Evolutionary conservation across 768 basidiomycete species (phyloP).

Genomic region (Suillus bovinus): DNA sequence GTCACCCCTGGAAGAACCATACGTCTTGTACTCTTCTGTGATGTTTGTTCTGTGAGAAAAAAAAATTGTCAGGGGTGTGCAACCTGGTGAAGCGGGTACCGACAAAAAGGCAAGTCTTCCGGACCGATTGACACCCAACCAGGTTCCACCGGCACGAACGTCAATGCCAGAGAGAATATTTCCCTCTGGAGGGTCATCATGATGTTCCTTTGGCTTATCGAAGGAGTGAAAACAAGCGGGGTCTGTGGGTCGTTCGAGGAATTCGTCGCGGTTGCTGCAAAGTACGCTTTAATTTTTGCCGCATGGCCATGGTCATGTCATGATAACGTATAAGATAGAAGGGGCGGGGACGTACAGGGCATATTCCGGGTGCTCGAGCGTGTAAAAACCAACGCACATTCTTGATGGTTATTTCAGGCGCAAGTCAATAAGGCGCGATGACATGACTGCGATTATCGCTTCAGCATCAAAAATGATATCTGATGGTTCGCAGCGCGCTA

Average conservation of each 20-base stretch:
- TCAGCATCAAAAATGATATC: background rate
- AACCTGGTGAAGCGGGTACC: conserved; percentile 30
- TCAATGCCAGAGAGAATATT: conserved; percentile 76
- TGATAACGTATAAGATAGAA: conserved; percentile 6
- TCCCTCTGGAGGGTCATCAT: conserved; percentile 23
- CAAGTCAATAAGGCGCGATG: background rate
- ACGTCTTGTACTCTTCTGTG: conserved; percentile 54
- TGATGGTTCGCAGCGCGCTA: background rate
- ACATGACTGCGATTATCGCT: background rate
- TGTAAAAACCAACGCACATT: conserved; percentile 84
- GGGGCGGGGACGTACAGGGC: conserved; percentile 57
- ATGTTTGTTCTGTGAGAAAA: conserved; percentile 72
- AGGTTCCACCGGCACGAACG: conserved; percentile 72
- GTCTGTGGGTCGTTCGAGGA: conserved; percentile 62
- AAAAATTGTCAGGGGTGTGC: conserved; percentile 9
- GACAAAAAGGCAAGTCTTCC: conserved; percentile 76
- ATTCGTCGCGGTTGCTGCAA: conserved; percentile 78
- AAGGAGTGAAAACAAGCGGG: conserved; percentile 72
- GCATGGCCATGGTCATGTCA: conserved; percentile 46
- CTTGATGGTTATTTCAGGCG: conserved; percentile 10
- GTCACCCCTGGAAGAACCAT: conserved; percentile 63
- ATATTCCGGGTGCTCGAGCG: conserved; percentile 74
- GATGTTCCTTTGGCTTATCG: conserved; percentile 30
- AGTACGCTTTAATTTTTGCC: conserved; percentile 30
- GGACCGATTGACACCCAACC: conserved; percentile 70